phyloP scores from a whole-genome alignment of 1,139 yeast genomes.

The Yamadazyma taylorii region DNA sequence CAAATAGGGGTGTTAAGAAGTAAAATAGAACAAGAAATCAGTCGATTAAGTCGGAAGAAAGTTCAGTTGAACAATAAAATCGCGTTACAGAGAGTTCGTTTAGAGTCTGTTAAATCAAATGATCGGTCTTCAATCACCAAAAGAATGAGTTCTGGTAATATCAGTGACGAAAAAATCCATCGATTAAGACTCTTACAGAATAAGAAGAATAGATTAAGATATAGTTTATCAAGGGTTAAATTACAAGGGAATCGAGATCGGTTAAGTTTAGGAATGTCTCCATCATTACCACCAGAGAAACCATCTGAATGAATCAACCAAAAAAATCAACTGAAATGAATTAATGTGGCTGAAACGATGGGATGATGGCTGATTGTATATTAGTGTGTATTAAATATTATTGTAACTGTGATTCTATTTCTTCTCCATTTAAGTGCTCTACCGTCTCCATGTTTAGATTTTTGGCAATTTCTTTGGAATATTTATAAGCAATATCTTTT shows the following conservation, averaged over 20 bases:
- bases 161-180: constrained; percentile 27
- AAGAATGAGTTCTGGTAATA: constrained; percentile 1
- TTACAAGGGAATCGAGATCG: constrained; percentile 22
- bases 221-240: constrained; percentile 27
- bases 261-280: constrained; percentile 17
- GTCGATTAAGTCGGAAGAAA: constrained; percentile 27
- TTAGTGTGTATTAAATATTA: not conserved
- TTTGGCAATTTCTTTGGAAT: constrained; percentile 54
- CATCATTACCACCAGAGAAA: constrained; percentile 18
- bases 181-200: constrained; percentile 34
- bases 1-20: constrained; percentile 33
- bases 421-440: constrained; percentile 42
- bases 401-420: constrained; percentile 11
- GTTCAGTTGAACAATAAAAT: constrained; percentile 29
- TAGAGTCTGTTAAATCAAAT: constrained; percentile 24
- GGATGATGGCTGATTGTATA: constrained; percentile 1
- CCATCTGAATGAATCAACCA: no score
- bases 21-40: constrained; percentile 34
- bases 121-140: constrained; percentile 7
- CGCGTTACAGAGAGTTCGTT: constrained; percentile 34
- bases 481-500: constrained; percentile 48
- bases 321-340: no score
- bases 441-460: constrained; percentile 45
- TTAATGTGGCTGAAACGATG: no score
- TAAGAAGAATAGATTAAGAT: constrained; percentile 40